These are phyloP conservation scores for Botrytis deweyae DNA, from an alignment of 2,329 filamentous ascomycete species.

Conservation along the genomic window DNA sequence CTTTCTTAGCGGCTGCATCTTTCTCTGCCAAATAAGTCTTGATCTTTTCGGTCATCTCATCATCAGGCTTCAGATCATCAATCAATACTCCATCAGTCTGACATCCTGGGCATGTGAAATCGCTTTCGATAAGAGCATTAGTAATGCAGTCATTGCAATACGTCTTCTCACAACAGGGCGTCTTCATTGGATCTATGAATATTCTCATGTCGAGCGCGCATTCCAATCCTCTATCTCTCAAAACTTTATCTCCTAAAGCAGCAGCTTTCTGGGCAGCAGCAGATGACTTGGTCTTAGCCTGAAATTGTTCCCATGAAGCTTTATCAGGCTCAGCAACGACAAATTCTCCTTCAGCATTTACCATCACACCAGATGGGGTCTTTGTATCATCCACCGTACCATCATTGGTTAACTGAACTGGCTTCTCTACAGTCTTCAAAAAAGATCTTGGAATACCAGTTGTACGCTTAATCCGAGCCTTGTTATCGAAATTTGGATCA, in stretches of 20 bases:
- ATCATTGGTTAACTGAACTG: conserved; percentile 69
- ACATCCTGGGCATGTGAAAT: conserved; percentile 93
- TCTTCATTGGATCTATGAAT: conserved; percentile 99
- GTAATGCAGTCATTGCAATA: conserved; percentile 99
- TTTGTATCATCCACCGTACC: conserved; percentile 77
- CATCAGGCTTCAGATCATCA: conserved; percentile 83
- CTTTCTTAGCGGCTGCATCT: conserved; percentile 44
- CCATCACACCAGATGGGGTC: conserved; percentile 87
- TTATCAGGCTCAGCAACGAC: conserved; percentile 95
- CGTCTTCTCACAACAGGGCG: conserved; percentile 95
- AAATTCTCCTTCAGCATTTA: conserved; percentile 96
- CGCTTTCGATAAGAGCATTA: conserved; percentile 96
- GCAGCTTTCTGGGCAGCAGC: conserved; percentile 78
- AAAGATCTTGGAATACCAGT: conserved; percentile 96
- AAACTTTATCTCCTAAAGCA: conserved; percentile 76
- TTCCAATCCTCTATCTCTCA: conserved; percentile 84
- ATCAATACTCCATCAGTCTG: conserved; percentile 87
- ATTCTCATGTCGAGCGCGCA: conserved; percentile 97
- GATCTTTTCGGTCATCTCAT: conserved; percentile 74
- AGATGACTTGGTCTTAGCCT: conserved; percentile 87
- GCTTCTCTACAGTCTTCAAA: conserved; percentile 92
- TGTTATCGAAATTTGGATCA: conserved; percentile 92
- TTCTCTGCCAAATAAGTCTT: conserved; percentile 67
- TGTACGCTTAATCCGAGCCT: conserved; percentile 89
- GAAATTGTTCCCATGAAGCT: conserved; percentile 94